Evolutionary conservation across 2,329 filamentous ascomycete genomes (phyloP).

Genomic region (Exophiala viscosa): DNA sequence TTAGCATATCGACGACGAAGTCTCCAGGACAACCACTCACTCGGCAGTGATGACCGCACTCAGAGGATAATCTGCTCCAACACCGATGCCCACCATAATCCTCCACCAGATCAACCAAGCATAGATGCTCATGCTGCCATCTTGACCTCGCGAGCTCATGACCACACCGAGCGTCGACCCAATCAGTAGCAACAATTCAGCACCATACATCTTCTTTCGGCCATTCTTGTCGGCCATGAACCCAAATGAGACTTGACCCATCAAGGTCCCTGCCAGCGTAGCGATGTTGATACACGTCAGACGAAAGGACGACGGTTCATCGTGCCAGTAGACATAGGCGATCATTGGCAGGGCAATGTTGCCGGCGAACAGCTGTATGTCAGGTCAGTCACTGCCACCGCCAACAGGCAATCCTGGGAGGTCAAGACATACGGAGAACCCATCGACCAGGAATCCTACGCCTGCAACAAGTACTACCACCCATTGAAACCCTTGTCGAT

Average conservation of each 20-base stretch:
- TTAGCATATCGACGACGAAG: constrained; percentile 4
- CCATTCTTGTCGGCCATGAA: constrained; percentile 47
- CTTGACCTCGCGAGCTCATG: constrained; percentile 42
- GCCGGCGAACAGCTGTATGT: constrained; percentile 42
- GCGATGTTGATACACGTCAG: constrained; percentile 45
- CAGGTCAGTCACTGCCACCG: constrained; percentile 27
- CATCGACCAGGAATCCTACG: constrained; percentile 50
- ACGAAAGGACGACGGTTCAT: constrained; percentile 34
- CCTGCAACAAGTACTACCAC: constrained; percentile 46
- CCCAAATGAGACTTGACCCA: constrained; percentile 49
- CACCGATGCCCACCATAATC: constrained; percentile 50
- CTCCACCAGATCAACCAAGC: constrained; percentile 49
- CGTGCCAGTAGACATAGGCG: constrained; percentile 46
- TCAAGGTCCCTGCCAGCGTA: constrained; percentile 44
- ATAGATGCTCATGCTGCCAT: constrained; percentile 44
- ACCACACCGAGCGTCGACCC: constrained; percentile 46
- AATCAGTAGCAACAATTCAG: constrained; percentile 48
- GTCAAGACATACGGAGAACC: constrained; percentile 34
- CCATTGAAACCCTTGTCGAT: constrained; percentile 42
- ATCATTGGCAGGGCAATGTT: constrained; percentile 51
- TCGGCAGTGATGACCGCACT: constrained; percentile 66
- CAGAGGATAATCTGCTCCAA: constrained; percentile 66
- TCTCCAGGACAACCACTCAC: constrained; percentile 40
- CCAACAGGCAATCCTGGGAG: constrained; percentile 21
- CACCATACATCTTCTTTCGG: constrained; percentile 50